Conservation (phyloP, 345 rosid species). For the Trapa incisa region DNA sequence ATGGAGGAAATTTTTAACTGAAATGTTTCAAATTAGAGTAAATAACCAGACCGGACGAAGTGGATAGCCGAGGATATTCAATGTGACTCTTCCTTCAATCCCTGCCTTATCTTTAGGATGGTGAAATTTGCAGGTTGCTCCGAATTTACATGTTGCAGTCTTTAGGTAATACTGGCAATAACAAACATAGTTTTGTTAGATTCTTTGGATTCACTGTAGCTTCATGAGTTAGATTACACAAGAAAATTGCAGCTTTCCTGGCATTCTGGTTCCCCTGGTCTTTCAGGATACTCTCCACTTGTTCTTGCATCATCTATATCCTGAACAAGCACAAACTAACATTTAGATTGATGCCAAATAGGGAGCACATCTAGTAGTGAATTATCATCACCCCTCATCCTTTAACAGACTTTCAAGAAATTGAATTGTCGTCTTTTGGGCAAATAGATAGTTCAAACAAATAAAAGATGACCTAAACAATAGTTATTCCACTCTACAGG, state of each 20-base stretch:
- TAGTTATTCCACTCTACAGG: neutral
- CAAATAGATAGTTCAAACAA: neutral
- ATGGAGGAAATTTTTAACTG: neutral
- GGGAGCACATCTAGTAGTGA: neutral
- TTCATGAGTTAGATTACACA: neutral
- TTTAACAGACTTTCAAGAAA: neutral
- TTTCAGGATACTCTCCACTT: slow-evolving; percentile 96
- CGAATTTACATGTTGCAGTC: slow-evolving; percentile 98
- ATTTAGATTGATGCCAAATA: neutral
- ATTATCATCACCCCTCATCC: neutral
- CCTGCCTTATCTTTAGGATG: slow-evolving; percentile 98
- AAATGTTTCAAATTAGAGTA: neutral
- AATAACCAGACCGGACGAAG: slow-evolving; percentile 59
- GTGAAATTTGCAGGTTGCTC: slow-evolving; percentile 98
- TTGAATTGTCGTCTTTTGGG: neutral
- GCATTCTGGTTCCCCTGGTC: slow-evolving; percentile 92
- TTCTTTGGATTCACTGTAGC: neutral
- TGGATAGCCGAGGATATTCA: slow-evolving; percentile 90
- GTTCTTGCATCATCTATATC: slow-evolving; percentile 87
- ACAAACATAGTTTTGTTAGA: neutral
- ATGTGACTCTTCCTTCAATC: slow-evolving; percentile 75
- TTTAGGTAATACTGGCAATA: slow-evolving; percentile 65
- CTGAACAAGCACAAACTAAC: slow-evolving; percentile 18
- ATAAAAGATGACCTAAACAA: neutral
- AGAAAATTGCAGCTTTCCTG: slow-evolving; percentile 39